Base-by-base conservation (phyloP, 2,329 filamentous ascomycete species). In the Fusarium vanettenii region DNA sequence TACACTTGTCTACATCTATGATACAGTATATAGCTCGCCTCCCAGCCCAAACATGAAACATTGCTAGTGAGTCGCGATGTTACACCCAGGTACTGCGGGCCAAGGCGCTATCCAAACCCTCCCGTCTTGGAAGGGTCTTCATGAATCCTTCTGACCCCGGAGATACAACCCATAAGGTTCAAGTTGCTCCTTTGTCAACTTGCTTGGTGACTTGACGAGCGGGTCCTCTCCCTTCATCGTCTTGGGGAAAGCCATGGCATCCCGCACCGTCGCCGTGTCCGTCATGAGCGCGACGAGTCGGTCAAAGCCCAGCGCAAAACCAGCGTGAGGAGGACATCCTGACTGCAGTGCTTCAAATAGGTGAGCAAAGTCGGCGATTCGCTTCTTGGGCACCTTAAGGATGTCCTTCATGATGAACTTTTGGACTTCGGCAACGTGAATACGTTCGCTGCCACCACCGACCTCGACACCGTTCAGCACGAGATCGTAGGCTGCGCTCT, bases 171-270 rank as follows among this genome's bases (percentile, higher is more conserved):
- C 86, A 71, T 89, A 90, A 0, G 85, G 86, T 61, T 77, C 80
- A 63, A 89, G 81, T 74, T 89, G 85, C 60, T 89, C 89, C 67
- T 90, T 84, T 0, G 89, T 93, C 73, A 97, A 87, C 72, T 82
- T 82, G 60, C 92, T 92, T 0, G 97, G 97, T 72, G 94, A 94
- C 77, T 90, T 91, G 4, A 97, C 94, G 82, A 97, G 89, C 66
- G 91, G 83, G 84, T 99, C 97, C 80, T 97, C 94, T 1, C 97
- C 95, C 81, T 92, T 95, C 71, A 95, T 95, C 71, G 91, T 95
- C 87, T 99, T 99, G 0, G 97, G 97, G 80, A 99, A 99, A 0
- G 95, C 95, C 82, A 99, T 98, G 2, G 99, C 96, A 84, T 99
- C 96, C 69, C 94, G 88, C 4, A 99, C 93, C 2, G 93, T 95